These are phyloP conservation scores for Penicillium ucsense DNA, from an alignment of 495 filamentous ascomycete species.

Conservation along the genomic window DNA sequence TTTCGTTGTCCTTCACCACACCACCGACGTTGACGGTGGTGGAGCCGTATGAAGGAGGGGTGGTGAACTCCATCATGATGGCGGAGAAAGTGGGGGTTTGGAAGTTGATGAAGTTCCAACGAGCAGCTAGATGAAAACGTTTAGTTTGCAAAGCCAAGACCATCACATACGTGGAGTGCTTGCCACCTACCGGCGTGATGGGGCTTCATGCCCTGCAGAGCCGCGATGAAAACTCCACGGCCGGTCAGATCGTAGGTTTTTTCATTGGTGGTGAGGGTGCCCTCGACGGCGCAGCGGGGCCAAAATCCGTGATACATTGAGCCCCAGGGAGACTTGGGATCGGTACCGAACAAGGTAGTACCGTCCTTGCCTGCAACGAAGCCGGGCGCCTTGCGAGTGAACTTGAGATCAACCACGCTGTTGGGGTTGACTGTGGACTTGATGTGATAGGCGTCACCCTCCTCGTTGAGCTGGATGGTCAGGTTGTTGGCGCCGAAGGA, in stretches of 20 bases:
- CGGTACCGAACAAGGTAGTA: conserved; percentile 74
- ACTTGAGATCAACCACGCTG: conserved; percentile 71
- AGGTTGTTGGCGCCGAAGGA: conserved; percentile 77
- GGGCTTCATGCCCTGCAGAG: conserved; percentile 96
- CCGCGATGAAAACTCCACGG: conserved; percentile 65
- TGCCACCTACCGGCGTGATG: conserved; percentile 67
- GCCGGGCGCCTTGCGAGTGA: conserved; percentile 66
- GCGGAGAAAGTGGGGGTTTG: conserved; percentile 80
- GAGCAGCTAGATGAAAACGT: conserved; percentile 47
- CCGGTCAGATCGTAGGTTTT: conserved; percentile 79
- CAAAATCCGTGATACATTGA: conserved; percentile 87
- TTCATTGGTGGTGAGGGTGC: conserved; percentile 73
- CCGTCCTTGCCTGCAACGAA: conserved; percentile 84
- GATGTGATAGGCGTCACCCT: conserved; percentile 70
- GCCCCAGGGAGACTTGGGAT: conserved; percentile 79
- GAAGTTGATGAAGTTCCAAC: conserved; percentile 91
- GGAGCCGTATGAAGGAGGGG: conserved; percentile 86
- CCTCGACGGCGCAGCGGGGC: conserved; percentile 74
- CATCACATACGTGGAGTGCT: no score
- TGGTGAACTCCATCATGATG: conserved; percentile 91
- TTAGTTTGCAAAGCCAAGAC: background rate
- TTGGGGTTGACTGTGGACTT: conserved; percentile 72
- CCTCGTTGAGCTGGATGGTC: conserved; percentile 72
- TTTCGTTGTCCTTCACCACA: conserved; percentile 68
- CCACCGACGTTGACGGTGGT: conserved; percentile 80